A percentile compares a stretch with the other conserved stretches of the same genome.
phyloP scores from a whole-genome alignment of 2,329 filamentous ascomycete species.

The Pestalotiopsis sp. region DNA sequence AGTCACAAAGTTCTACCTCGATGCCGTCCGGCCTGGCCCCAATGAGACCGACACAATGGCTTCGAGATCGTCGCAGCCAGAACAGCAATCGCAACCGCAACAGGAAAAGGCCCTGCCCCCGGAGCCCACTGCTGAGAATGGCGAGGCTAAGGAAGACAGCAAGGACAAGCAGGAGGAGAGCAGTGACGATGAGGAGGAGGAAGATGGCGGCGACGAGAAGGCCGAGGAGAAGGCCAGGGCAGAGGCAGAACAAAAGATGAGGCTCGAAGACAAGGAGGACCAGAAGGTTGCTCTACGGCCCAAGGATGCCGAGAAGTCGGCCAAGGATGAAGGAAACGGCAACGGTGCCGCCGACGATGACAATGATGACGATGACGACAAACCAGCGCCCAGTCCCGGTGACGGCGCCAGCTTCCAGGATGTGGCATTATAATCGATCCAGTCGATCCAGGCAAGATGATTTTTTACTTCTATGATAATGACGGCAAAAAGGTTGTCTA shows the following conservation, averaged over 20 bases:
- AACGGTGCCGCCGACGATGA: slow-evolving; percentile 30
- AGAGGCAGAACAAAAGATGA: slow-evolving; percentile 57
- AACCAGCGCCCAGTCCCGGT: slow-evolving; percentile 49
- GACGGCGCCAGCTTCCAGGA: slow-evolving; percentile 66
- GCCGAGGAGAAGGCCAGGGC: slow-evolving; percentile 30
- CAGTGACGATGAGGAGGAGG: slow-evolving; percentile 17
- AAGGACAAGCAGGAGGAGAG: slow-evolving; percentile 16
- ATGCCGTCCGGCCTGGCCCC: slow-evolving; percentile 64
- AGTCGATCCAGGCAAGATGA: background rate
- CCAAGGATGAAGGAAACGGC: slow-evolving; percentile 42
- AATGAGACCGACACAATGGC: slow-evolving; percentile 33
- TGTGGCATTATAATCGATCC: slow-evolving; percentile 52
- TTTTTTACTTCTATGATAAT: background rate
- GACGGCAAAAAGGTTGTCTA: background rate
- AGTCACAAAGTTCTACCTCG: slow-evolving; percentile 93
- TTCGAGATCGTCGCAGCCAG: slow-evolving; percentile 19
- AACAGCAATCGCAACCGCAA: slow-evolving; percentile 25
- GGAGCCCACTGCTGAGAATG: slow-evolving; percentile 23
- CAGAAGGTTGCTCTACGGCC: slow-evolving; percentile 56
- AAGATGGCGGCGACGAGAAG: slow-evolving; percentile 23
- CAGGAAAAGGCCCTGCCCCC: slow-evolving; percentile 32
- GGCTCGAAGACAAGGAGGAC: slow-evolving; percentile 56
- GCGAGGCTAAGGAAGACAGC: slow-evolving; percentile 9
- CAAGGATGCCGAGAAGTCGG: slow-evolving; percentile 53
- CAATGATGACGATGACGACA: slow-evolving; percentile 38